A percentile compares a stretch with the other conserved stretches of the same genome.
phyloP scores from a whole-genome alignment of 192 early-diverging fungal genomes.

The Linnemannia hyalina region DNA sequence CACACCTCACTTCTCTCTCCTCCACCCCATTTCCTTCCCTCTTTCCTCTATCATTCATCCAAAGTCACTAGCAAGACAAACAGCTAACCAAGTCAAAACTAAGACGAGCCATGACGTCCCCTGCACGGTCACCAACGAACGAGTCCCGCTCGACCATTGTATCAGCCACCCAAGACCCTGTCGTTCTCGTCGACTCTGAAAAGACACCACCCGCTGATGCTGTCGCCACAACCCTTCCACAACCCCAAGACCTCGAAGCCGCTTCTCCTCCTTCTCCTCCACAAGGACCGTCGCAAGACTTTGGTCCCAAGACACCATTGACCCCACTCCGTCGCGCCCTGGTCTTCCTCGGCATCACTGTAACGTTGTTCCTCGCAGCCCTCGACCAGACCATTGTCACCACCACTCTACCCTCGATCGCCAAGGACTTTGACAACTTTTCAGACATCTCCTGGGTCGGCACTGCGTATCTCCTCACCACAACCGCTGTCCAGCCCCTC shows the following conservation, averaged over 20 bases:
- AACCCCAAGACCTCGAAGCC: background rate
- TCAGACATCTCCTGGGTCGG: slow-evolving; percentile 85
- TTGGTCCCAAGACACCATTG: slow-evolving; percentile 39
- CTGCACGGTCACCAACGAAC: background rate
- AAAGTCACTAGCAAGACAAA: background rate
- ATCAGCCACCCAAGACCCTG: background rate
- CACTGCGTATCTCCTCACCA: slow-evolving; percentile 72
- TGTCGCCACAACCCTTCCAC: too few relatives aligned
- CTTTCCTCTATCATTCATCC: too few relatives aligned
- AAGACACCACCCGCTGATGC: background rate
- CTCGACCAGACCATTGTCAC: slow-evolving; percentile 73
- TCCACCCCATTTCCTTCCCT: background rate
- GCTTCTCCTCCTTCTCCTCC: background rate
- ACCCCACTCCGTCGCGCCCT: slow-evolving; percentile 29
- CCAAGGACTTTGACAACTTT: slow-evolving; percentile 67
- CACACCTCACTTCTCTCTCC: background rate
- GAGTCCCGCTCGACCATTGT: slow-evolving; percentile 10
- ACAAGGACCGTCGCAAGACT: slow-evolving; percentile 24
- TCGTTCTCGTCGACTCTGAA: background rate
- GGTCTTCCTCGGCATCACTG: slow-evolving; percentile 39
- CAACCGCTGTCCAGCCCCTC: slow-evolving; percentile 42
- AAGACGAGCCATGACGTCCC: background rate
- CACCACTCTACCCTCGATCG: slow-evolving; percentile 68
- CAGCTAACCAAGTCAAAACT: background rate
- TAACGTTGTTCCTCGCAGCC: slow-evolving; percentile 67